phyloP scores from a whole-genome alignment of 1,284 basidiomycete species.

The Sporisorium scitamineum region DNA sequence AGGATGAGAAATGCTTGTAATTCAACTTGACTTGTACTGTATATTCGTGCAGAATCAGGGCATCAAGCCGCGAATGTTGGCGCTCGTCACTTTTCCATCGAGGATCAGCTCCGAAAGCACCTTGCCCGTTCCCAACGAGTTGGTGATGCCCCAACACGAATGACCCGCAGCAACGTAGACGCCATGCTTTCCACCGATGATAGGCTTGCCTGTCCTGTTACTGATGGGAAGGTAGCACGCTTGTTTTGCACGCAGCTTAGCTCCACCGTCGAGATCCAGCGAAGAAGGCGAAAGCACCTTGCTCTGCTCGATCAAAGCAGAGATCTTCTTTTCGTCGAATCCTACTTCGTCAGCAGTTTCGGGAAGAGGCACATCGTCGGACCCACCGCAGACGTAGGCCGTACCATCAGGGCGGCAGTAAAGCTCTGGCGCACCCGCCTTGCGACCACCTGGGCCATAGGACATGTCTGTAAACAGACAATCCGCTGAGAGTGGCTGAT shows the following conservation, averaged over 20 bases:
- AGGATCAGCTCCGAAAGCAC: slow-evolving; percentile 73
- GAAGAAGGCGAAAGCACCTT: slow-evolving; percentile 71
- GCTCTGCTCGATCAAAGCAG: slow-evolving; percentile 71
- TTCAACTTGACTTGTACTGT: background rate
- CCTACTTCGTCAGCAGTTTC: slow-evolving; percentile 64
- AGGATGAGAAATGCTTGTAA: background rate
- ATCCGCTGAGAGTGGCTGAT: slow-evolving; percentile 67
- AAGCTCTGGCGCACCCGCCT: slow-evolving; percentile 53
- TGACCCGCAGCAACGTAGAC: slow-evolving; percentile 72
- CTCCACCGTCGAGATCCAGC: slow-evolving; percentile 66
- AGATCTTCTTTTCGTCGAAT: slow-evolving; percentile 67
- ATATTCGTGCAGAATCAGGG: slow-evolving; percentile 53
- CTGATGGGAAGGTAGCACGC: slow-evolving; percentile 74
- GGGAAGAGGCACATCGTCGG: slow-evolving; percentile 70
- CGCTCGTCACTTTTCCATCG: slow-evolving; percentile 72
- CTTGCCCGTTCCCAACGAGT: slow-evolving; percentile 73
- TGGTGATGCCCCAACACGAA: slow-evolving; percentile 72
- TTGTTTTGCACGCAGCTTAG: slow-evolving; percentile 70
- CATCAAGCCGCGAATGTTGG: slow-evolving; percentile 72
- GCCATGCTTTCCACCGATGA: slow-evolving; percentile 72
- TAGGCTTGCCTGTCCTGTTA: slow-evolving; percentile 71
- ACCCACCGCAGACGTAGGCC: slow-evolving; percentile 70
- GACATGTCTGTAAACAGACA: slow-evolving; percentile 73
- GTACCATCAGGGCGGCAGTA: slow-evolving; percentile 69
- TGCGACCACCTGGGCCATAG: slow-evolving; percentile 55